Percentiles rank a stretch among this genome's conserved stretches.
phyloP scores from a whole-genome alignment of 2,329 filamentous ascomycete genomes.

The Cercospora sesami region DNA sequence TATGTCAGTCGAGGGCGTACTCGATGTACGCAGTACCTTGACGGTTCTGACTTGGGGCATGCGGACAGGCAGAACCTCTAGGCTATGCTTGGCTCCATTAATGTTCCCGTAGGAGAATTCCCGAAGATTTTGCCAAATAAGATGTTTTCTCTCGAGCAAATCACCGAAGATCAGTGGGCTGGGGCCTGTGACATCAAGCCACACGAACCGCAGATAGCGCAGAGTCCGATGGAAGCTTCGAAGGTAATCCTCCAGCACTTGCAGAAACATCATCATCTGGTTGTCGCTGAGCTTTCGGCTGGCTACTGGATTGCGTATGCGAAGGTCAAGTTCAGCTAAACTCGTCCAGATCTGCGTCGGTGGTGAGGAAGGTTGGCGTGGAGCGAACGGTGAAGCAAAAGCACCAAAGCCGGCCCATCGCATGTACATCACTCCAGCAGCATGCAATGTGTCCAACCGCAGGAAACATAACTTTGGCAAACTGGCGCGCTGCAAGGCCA shows the following conservation, averaged over 20 bases:
- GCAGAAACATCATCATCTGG: conserved; percentile 35
- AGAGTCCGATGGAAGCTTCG: conserved; percentile 34
- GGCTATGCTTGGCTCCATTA: conserved; percentile 1
- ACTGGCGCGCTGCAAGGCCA: conserved; percentile 30
- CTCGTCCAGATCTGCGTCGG: conserved; percentile 30
- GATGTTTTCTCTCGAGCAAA: conserved; percentile 19
- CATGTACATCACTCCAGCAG: conserved; percentile 38
- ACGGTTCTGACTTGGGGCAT: conserved; percentile 1
- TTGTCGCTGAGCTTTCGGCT: conserved; percentile 20
- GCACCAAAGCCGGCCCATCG: conserved; percentile 36
- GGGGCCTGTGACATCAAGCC: conserved; percentile 35
- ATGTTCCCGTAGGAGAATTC: conserved; percentile 34
- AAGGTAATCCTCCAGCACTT: conserved; percentile 37
- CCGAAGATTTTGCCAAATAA: conserved; percentile 29
- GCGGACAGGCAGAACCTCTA: not conserved
- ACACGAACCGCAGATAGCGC: conserved; percentile 34
- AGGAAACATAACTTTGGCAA: conserved; percentile 29
- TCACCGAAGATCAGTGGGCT: conserved; percentile 34
- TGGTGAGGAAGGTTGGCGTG: not conserved
- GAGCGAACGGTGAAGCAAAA: conserved; percentile 23
- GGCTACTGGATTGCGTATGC: conserved; percentile 31
- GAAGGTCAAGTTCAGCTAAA: conserved; percentile 33
- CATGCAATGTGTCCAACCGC: conserved; percentile 32
- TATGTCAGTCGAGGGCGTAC: too few relatives aligned
- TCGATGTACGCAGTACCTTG: not conserved